Percentiles rank a stretch among this genome's conserved stretches.
phyloP scores from a whole-genome alignment of 192 early-diverging fungal genomes.

The Chytriomyces hyalinus region DNA sequence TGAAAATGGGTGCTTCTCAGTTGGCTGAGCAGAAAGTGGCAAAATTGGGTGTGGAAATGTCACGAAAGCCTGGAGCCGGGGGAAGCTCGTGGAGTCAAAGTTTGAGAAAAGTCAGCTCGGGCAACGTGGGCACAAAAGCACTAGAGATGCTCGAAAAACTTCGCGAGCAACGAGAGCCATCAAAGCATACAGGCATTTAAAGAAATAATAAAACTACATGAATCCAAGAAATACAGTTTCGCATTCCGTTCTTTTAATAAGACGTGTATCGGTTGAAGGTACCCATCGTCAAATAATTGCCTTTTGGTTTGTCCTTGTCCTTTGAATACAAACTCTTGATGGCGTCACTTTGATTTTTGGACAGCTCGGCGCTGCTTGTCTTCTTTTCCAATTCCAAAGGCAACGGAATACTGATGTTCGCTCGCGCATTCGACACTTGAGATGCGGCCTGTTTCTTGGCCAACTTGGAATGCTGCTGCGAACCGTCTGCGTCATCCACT shows the following conservation, averaged over 20 bases:
- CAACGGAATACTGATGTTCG: constrained; percentile 56
- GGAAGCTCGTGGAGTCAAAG: background rate
- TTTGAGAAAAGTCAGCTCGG: background rate
- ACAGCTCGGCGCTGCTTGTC: constrained; percentile 6
- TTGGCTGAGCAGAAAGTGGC: too few relatives aligned
- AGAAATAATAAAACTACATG: too few relatives aligned
- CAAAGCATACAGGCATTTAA: background rate
- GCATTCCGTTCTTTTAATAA: background rate
- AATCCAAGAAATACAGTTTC: too few relatives aligned
- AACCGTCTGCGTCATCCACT: constrained; percentile 1
- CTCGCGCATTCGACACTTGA: background rate
- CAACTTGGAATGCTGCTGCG: constrained; percentile 3
- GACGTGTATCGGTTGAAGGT: constrained; percentile 59
- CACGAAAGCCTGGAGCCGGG: background rate
- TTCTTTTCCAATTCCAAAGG: constrained; percentile 43
- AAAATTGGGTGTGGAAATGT: background rate
- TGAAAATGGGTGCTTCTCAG: background rate
- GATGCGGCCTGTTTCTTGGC: constrained; percentile 31
- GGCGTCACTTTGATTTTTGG: constrained; percentile 41
- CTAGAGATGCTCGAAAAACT: constrained; percentile 24
- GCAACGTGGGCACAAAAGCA: constrained; percentile 7
- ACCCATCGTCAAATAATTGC: constrained; percentile 55
- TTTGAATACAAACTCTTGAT: constrained; percentile 54
- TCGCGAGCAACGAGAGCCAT: background rate
- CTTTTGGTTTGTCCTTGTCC: constrained; percentile 36